Evolutionary conservation across 2,329 filamentous ascomycete genomes (phyloP).

Genomic region (Alternaria sp.): DNA sequence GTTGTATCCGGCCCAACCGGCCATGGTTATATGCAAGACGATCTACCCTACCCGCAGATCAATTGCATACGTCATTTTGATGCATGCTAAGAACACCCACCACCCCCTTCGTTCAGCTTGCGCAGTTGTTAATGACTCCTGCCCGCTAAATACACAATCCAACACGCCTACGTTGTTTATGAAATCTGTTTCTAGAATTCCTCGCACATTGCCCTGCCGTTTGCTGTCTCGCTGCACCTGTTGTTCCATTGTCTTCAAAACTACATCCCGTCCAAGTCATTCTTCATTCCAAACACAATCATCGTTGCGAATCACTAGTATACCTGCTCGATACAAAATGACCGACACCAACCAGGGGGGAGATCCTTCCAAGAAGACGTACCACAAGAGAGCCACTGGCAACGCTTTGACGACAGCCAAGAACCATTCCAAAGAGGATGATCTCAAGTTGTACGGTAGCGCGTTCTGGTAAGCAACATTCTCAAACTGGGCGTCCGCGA

Average conservation of each 20-base stretch:
- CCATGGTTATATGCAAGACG: constrained; percentile 11
- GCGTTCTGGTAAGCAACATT: constrained; percentile 74
- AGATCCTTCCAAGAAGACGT: constrained; percentile 68
- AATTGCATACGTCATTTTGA: constrained; percentile 27
- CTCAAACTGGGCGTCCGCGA: not conserved
- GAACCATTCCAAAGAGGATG: constrained; percentile 72
- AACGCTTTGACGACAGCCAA: constrained; percentile 72
- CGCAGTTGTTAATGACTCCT: constrained; percentile 3
- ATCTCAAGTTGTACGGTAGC: constrained; percentile 80
- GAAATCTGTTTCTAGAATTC: constrained; percentile 12
- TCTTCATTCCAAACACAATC: not conserved
- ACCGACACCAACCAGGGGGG: constrained; percentile 58
- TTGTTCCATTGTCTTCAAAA: not conserved
- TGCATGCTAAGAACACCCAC: constrained; percentile 12
- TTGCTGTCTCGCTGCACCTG: not conserved
- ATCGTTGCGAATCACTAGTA: constrained; percentile 1
- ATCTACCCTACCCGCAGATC: constrained; percentile 9
- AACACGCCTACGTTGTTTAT: constrained; percentile 11
- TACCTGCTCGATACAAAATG: constrained; percentile 49
- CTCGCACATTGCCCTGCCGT: not conserved
- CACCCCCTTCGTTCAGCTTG: constrained; percentile 9
- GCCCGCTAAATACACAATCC: not conserved
- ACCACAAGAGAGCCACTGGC: constrained; percentile 76
- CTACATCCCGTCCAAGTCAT: not conserved
- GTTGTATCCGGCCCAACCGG: constrained; percentile 11